Percentiles rank a stretch among this genome's conserved stretches.
Evolutionary conservation across 805 yeast species (phyloP).

Genomic region (Nakazawaea ernobii): DNA sequence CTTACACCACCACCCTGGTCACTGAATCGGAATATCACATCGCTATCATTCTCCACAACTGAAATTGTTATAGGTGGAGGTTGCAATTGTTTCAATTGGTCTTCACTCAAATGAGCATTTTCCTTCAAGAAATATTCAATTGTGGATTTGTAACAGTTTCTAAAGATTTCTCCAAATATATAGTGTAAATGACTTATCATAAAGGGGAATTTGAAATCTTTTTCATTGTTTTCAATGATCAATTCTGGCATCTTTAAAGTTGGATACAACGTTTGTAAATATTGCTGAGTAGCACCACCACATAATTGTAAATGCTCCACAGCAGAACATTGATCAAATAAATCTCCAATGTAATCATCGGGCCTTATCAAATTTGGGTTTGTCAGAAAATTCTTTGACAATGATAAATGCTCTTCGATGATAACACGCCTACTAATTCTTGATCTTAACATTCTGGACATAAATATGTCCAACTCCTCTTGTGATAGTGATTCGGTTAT

Average conservation of each 20-base stretch:
- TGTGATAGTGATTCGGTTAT: conserved; percentile 55
- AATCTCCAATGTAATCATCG: conserved; percentile 64
- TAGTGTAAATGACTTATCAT: conserved; percentile 83
- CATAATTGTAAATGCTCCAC: conserved; percentile 57
- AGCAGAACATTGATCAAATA: conserved; percentile 75
- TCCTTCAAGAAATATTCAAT: conserved; percentile 37
- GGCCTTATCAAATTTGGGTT: conserved; percentile 45
- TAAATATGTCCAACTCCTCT: conserved; percentile 59
- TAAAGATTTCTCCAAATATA: conserved; percentile 77
- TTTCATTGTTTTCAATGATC: conserved; percentile 56
- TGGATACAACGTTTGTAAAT: conserved; percentile 50
- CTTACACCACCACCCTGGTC: conserved; percentile 90
- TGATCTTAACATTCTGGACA: conserved; percentile 74
- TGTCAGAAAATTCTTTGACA: conserved; percentile 39
- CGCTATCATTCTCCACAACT: conserved; percentile 58
- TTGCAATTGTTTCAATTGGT: conserved; percentile 16
- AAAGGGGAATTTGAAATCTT: conserved; percentile 66
- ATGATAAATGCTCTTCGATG: conserved; percentile 84
- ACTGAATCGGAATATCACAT: conserved; percentile 70
- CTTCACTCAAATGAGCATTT: conserved; percentile 12
- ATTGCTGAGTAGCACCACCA: conserved; percentile 41
- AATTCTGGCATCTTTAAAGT: conserved; percentile 64
- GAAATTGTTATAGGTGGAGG: conserved; percentile 78
- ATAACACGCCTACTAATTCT: conserved; percentile 86
- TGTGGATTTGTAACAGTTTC: conserved; percentile 84